Conservation (phyloP, 2,329 filamentous ascomycete genomes). For the Zymoseptoria tritici region DNA sequence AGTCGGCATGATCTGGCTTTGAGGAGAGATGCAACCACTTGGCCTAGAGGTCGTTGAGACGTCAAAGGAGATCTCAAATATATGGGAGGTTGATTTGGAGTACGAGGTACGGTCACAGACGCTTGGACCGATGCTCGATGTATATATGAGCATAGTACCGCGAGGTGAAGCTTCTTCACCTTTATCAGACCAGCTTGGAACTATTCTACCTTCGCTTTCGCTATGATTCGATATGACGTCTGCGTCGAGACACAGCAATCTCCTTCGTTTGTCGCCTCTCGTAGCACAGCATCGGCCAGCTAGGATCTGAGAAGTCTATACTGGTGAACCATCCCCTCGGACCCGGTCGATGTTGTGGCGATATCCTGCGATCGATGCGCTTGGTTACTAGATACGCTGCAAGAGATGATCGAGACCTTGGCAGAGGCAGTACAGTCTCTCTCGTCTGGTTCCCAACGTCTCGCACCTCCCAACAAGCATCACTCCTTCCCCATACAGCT, state of each 20-base stretch:
- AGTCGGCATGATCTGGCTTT: conserved; percentile 35
- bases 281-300: background rate
- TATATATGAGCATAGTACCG: background rate
- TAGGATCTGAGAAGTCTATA: background rate
- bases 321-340: background rate
- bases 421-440: too few species aligned
- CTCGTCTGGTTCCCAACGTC: too few species aligned
- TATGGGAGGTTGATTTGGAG: background rate
- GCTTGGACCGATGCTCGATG: background rate
- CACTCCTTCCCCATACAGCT: background rate
- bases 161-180: background rate
- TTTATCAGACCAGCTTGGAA: too few species aligned
- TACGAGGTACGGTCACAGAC: background rate
- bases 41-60: too few species aligned
- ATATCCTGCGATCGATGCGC: background rate
- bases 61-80: too few species aligned
- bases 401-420: background rate
- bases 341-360: background rate
- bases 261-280: background rate
- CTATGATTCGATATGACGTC: too few species aligned
- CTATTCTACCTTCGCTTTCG: too few species aligned
- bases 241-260: too few species aligned
- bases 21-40: background rate
- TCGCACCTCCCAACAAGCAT: too few species aligned
- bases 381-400: background rate